Evolutionary conservation across 768 basidiomycete species (phyloP).

Genomic region (Tricholoma terreum): DNA sequence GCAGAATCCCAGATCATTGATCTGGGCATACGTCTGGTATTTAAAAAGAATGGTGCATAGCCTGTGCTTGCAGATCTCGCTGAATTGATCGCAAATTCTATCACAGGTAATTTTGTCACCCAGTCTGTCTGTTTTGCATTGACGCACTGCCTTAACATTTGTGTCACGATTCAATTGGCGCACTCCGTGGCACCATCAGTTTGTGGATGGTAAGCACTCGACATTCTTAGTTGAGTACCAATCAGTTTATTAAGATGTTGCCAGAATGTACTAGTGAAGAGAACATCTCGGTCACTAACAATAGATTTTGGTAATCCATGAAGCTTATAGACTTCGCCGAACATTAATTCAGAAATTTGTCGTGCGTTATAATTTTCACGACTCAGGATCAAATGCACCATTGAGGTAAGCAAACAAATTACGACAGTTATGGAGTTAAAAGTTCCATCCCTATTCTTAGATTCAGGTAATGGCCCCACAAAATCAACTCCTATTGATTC

Average conservation of each 20-base stretch:
- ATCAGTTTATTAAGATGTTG: not conserved
- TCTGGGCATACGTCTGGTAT: no score
- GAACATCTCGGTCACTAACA: slow-evolving; percentile 16
- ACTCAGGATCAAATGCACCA: no score
- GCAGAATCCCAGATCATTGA: no score
- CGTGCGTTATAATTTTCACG: slow-evolving; percentile 4
- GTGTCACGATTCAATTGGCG: not conserved
- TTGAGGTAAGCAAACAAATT: no score
- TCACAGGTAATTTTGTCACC: not conserved
- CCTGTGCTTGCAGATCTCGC: no score
- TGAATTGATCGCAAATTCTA: no score
- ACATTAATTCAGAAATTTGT: slow-evolving; percentile 14
- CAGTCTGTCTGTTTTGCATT: not conserved
- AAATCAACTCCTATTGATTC: no score
- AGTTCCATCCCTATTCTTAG: no score
- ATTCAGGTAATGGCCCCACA: no score
- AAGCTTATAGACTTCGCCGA: slow-evolving; percentile 19
- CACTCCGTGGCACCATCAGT: not conserved
- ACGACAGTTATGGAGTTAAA: no score
- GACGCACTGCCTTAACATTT: not conserved
- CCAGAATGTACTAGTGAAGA: slow-evolving; percentile 5
- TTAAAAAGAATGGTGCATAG: no score
- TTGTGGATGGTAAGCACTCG: not conserved
- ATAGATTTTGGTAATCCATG: slow-evolving; percentile 28
- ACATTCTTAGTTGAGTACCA: not conserved